Conservation (phyloP, 345 rosid genomes). For the Rubroshorea leprosula region DNA sequence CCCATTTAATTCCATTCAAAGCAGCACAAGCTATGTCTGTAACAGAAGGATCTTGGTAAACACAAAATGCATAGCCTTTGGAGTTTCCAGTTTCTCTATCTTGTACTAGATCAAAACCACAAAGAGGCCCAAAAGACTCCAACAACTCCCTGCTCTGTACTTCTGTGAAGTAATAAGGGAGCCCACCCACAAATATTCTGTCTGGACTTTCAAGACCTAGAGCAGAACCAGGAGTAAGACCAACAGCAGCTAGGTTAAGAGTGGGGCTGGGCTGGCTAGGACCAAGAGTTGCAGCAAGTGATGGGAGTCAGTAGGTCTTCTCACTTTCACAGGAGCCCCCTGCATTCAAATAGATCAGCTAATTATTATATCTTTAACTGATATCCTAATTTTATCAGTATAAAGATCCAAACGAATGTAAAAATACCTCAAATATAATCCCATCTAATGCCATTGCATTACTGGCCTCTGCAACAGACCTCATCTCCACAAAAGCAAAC, state of each 20-base stretch:
- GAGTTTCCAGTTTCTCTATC: conserved; percentile 98
- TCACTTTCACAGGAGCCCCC: conserved; percentile 98
- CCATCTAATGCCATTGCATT: conserved; percentile 99
- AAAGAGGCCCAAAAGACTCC: conserved; percentile 89
- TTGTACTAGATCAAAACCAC: conserved; percentile 92
- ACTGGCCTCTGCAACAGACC: conserved; percentile 99
- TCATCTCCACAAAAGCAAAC: conserved; percentile 99
- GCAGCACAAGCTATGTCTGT: conserved; percentile 98
- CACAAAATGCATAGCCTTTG: conserved; percentile 94
- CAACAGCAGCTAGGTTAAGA: conserved; percentile 93
- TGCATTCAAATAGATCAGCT: conserved; percentile 20
- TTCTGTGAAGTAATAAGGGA: conserved; percentile 94
- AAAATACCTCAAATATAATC: conserved; percentile 78
- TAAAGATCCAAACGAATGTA: background rate
- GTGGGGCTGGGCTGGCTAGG: conserved; percentile 96
- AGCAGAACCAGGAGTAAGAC: conserved; percentile 78
- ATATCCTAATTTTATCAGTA: background rate
- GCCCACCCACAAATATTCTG: conserved; percentile 93
- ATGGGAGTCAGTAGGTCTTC: conserved; percentile 96
- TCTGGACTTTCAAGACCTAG: conserved; percentile 99
- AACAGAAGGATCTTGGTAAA: conserved; percentile 90
- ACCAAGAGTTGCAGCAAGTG: conserved; percentile 95
- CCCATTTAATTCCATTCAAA: conserved; percentile 95
- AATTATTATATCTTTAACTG: background rate
- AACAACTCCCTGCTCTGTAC: conserved; percentile 89